Base-by-base conservation (phyloP, 257 asterid species). In the Fraxinus excelsior region DNA sequence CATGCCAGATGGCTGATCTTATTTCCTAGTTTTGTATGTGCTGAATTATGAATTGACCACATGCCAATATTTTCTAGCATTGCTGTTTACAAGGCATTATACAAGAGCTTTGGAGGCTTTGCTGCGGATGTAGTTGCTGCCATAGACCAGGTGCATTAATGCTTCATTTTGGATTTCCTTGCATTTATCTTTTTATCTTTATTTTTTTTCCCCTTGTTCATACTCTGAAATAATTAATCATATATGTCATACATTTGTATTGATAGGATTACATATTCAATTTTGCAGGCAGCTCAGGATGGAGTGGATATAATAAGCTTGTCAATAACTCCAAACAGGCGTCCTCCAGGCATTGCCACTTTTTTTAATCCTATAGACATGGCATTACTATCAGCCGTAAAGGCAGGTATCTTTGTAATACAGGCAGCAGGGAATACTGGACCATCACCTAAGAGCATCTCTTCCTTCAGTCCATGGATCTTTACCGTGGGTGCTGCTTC, bases 81-180 rank as follows among this genome's bases (percentile, higher is more conserved):
- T 87, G 98, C 99, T 77, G 92, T 96, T 74, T 96, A 96, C 72
- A 96, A 96, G 87, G 98, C 99, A 65, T 78, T 96, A 76, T 96
- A 96, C 91, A 96, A 93, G 92, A 96, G 99, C 84, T 93, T 96
- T 77, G 99, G 99, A 81, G 99, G 99, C 81, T 96, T 96, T 77
- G 99, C 99, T 78, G 99, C 99, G 35, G 99, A 96, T 76, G 98
- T 96, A 49, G 99, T 96, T 83, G 98, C 99, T 70, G 98, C 99
- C 81, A 90, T 96, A 79, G 99, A 96, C 80, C 98, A 93, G 97
- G 98, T 94, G 88, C 70, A 21, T 65, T 46, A 56, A 19, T 1
- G 21, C n/a, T 70, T 32, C 13, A 29, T 37, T 38, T 21, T 51
- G 19, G 11, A 58, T 31, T 3, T 38, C 6, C 56, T 16, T 73